Evolutionary conservation across 345 rosid genomes (phyloP).

Genomic region (Gossypium ekmanianum): DNA sequence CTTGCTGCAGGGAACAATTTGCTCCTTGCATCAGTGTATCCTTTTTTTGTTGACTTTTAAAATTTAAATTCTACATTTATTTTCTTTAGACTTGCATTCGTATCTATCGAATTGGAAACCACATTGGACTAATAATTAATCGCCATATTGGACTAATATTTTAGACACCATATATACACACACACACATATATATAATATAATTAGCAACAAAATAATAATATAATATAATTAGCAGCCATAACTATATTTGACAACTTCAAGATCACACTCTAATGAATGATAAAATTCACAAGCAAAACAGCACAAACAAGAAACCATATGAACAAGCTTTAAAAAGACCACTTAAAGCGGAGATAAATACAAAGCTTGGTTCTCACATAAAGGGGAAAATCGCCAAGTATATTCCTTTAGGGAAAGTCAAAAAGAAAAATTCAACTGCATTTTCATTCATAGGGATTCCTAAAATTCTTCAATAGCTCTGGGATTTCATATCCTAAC

Average conservation of each 20-base stretch:
- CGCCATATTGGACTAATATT: no score
- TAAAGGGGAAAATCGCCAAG: neutral
- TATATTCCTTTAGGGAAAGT: neutral
- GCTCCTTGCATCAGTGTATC: no score
- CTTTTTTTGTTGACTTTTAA: no score
- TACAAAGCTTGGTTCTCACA: neutral
- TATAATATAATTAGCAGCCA: no score
- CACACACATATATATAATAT: no score
- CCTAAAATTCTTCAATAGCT: conserved; percentile 72
- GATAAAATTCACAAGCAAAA: neutral
- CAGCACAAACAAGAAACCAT: neutral
- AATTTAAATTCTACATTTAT: no score
- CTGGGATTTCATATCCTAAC: conserved; percentile 86
- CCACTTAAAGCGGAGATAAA: neutral
- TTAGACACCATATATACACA: no score
- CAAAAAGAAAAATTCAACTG: neutral
- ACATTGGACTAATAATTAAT: no score
- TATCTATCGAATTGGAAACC: no score
- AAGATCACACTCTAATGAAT: neutral
- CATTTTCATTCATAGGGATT: conserved; percentile 62
- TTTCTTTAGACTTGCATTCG: no score
- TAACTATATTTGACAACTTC: neutral
- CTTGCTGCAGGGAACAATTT: no score
- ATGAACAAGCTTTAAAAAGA: neutral
- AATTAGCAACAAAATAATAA: no score